Conservation (phyloP, 352 stramenopile genomes). For the Globisporangium polare region DNA sequence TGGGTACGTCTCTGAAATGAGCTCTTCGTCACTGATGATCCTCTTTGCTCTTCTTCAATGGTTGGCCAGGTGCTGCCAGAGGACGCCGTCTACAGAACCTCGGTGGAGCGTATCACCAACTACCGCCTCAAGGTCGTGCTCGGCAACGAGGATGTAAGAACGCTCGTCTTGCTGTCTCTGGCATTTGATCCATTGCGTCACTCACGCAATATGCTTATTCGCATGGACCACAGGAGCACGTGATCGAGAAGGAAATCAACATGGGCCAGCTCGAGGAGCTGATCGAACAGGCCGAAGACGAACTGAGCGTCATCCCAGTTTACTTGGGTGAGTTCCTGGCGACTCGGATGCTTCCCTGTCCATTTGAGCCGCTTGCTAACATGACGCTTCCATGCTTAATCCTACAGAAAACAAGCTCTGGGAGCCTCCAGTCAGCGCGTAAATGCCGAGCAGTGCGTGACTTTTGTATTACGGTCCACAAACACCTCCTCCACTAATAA, state of each 20-base stretch:
- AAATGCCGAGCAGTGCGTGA: constrained; percentile 12
- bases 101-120: constrained; percentile 84
- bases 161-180: neutral
- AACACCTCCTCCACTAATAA: constrained; percentile 13
- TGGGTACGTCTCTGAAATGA: neutral
- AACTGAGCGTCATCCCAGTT: constrained; percentile 81
- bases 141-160: constrained; percentile 65
- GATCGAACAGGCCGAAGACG: constrained; percentile 84
- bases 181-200: neutral
- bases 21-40: neutral
- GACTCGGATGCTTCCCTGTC: too few relatives aligned
- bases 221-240: constrained; percentile 40
- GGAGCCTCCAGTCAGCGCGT: constrained; percentile 64
- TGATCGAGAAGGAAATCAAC: constrained; percentile 85
- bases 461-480: constrained; percentile 6
- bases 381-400: neutral
- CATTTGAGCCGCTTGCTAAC: neutral
- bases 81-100: constrained; percentile 67
- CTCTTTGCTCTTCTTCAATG: constrained; percentile 4
- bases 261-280: constrained; percentile 87
- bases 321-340: constrained; percentile 82
- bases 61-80: constrained; percentile 47
- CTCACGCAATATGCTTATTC: neutral
- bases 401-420: constrained; percentile 79
- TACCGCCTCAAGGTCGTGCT: constrained; percentile 76